Base-by-base conservation (phyloP, 2,329 filamentous ascomycete genomes). In the Claviceps arundinis region DNA sequence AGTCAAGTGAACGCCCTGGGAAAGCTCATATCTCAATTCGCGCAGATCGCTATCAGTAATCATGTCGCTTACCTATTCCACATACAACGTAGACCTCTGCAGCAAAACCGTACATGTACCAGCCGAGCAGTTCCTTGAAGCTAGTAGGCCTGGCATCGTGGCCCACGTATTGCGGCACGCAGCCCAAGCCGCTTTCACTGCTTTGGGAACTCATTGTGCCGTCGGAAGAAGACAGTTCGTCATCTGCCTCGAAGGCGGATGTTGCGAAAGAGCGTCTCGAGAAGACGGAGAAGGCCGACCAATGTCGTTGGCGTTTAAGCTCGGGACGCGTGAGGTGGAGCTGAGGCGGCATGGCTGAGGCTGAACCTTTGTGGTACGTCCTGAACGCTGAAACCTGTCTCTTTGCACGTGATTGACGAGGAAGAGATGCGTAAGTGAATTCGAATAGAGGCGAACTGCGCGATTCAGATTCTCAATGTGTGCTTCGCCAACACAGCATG, bases 61-160 rank as follows among this genome's bases (percentile, higher is more conserved):
- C 8, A 22, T 13, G 26, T 24, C 1, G 72, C 82, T 65, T 67
- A 87, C 90, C 91, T 52, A 70, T 70, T 50, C 67, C 69, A 67
- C 93, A 97, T 52, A 97, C 87, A 16, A 94, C 88, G 66, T 96
- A 97, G 51, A 94, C 91, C 71, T 98, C 93, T 19, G 91, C 89
- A 24, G 93, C 93, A 76, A 95, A 97, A 43, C 87, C 87, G 72
- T 97, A 97, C 65, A 85, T 85, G 69, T 97, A 98, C 87, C 94
- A 98, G 60, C 91, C 93, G 41, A 82, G 75, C 55, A 97, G 78
- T 76, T 98, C 93, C 68, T 86, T 91, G 60, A 72, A 73, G 66
- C 87, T 95, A 9, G 93, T 97, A 52, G 86, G 80, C n/a, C 91
- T 78, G 24, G 82, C 87, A 68, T 98, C 93, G 66, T 97, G 89